Evolutionary conservation across 2,329 filamentous ascomycete species (phyloP).

Genomic region (Daldinia sp.): DNA sequence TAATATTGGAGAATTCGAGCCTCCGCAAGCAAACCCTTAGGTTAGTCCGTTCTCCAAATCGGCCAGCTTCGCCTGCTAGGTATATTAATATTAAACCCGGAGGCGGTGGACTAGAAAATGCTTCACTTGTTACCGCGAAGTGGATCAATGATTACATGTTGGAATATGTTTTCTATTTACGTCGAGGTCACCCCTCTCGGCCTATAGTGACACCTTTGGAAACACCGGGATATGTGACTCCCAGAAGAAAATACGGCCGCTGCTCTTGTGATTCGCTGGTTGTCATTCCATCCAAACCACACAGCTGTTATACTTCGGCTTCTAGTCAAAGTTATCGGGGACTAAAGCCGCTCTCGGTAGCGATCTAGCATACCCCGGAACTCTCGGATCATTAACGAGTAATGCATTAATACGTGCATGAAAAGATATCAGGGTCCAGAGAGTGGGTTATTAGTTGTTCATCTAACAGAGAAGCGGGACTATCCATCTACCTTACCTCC

Average conservation of each 20-base stretch:
- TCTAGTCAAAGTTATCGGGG: constrained; percentile 20
- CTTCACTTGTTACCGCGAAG: constrained; percentile 2
- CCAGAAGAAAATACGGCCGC: constrained; percentile 14
- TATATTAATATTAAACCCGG: constrained; percentile 9
- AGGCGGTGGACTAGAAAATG: constrained; percentile 3
- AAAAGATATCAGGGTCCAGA: constrained; percentile 15
- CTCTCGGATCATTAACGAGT: constrained; percentile 21
- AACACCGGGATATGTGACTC: constrained; percentile 20
- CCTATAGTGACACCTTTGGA: constrained; percentile 9
- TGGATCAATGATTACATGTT: constrained; percentile 8
- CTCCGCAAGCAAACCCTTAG: constrained; percentile 4
- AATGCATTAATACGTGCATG: constrained; percentile 18
- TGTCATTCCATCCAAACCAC: constrained; percentile 17
- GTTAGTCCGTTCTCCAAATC: neutral
- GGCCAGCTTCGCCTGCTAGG: neutral
- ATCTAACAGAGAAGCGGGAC: constrained; percentile 7
- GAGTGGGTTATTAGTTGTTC: constrained; percentile 8
- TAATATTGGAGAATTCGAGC: constrained; percentile 1
- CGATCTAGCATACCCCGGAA: constrained; percentile 22
- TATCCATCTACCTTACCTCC: neutral
- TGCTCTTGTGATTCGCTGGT: constrained; percentile 24
- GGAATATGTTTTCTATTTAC: constrained; percentile 13
- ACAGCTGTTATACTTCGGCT: constrained; percentile 29
- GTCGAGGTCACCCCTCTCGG: constrained; percentile 16
- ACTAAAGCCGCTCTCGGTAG: constrained; percentile 24